Percentiles rank a stretch among this genome's conserved stretches.
Evolutionary conservation across 345 rosid species (phyloP).

Genomic region (Streptanthus diversifolius): DNA sequence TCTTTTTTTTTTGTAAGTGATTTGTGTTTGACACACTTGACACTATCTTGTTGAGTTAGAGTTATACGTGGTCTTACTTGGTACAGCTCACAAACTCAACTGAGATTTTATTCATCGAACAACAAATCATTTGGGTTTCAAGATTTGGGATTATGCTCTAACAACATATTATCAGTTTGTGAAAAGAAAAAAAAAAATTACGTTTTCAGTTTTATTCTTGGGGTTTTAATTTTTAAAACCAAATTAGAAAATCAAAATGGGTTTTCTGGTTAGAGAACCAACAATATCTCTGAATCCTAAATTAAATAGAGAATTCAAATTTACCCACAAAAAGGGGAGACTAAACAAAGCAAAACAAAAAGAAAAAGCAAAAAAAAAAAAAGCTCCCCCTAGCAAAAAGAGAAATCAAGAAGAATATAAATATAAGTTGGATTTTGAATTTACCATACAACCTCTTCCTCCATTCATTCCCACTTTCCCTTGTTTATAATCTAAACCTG

Average conservation of each 20-base stretch:
- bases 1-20: conserved; percentile 9
- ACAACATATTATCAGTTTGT: no score
- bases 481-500: neutral
- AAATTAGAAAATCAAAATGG: neutral
- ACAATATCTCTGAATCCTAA: conserved; percentile 8
- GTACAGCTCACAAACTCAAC: conserved; percentile 7
- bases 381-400: neutral
- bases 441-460: neutral
- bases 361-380: neutral
- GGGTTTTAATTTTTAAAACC: neutral
- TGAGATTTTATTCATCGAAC: no score
- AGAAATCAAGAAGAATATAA: conserved; percentile 1
- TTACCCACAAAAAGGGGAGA: conserved; percentile 8
- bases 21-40: conserved; percentile 26
- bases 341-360: neutral
- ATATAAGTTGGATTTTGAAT: conserved; percentile 1
- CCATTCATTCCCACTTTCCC: neutral
- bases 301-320: conserved; percentile 9
- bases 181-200: no score
- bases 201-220: neutral
- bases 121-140: no score
- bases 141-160: no score
- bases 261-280: neutral
- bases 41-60: conserved; percentile 22
- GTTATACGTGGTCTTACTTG: conserved; percentile 20